These are phyloP conservation scores for Pichia cabralensis DNA, from an alignment of 805 yeast genomes.

Conservation along the genomic window DNA sequence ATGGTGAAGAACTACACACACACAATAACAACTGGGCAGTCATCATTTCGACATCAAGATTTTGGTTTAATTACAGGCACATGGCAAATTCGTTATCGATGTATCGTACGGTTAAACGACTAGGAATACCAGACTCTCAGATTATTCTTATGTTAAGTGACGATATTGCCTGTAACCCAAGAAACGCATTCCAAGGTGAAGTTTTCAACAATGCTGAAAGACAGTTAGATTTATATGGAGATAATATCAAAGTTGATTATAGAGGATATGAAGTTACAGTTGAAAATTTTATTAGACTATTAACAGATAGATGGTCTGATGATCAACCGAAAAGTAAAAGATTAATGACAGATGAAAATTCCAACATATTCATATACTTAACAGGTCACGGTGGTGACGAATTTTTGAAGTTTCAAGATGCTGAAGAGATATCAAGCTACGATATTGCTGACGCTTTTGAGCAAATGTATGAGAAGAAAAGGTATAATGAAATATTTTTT, in stretches of 20 bases:
- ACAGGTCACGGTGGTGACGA: constrained; percentile 99
- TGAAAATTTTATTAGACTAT: constrained; percentile 82
- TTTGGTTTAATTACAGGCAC: constrained; percentile 98
- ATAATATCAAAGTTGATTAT: constrained; percentile 90
- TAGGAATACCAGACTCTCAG: constrained; percentile 97
- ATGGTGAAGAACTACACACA: no score
- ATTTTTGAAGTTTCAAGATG: constrained; percentile 94
- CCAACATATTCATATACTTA: constrained; percentile 87
- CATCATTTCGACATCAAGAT: constrained; percentile 86
- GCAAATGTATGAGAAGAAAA: constrained; percentile 91
- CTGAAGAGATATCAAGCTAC: constrained; percentile 91
- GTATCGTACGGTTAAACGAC: constrained; percentile 89
- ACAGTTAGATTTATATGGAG: constrained; percentile 88
- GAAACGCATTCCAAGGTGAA: constrained; percentile 93
- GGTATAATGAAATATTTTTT: constrained; percentile 91
- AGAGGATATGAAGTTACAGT: constrained; percentile 98
- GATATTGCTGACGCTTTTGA: constrained; percentile 96
- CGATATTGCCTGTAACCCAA: constrained; percentile 93
- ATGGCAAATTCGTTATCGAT: constrained; percentile 93
- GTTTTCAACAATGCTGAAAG: constrained; percentile 92
- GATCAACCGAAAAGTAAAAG: constrained; percentile 91
- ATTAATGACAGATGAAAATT: constrained; percentile 82
- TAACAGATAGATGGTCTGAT: constrained; percentile 93
- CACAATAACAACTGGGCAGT: constrained; percentile 77
- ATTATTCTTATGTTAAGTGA: constrained; percentile 93